A percentile compares a stretch with the other conserved stretches of the same genome.
Evolutionary conservation across 345 rosid genomes (phyloP).

Genomic region (Moricandia arvensis): DNA sequence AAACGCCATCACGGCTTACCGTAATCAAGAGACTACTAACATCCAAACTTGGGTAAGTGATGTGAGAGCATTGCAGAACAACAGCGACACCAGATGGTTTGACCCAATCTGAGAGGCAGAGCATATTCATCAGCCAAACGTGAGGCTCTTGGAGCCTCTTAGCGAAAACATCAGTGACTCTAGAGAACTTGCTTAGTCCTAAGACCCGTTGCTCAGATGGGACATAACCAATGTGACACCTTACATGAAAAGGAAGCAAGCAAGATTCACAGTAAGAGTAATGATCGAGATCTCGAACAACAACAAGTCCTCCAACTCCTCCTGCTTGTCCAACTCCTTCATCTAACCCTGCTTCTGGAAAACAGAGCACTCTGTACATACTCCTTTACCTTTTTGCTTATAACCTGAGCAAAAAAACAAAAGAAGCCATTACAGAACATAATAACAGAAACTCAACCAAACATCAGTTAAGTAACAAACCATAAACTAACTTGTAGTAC

Average conservation of each 20-base stretch:
- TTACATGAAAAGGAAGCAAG: slow-evolving; percentile 87
- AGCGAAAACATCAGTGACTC: slow-evolving; percentile 82
- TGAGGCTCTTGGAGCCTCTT: slow-evolving; percentile 89
- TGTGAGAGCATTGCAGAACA: slow-evolving; percentile 75
- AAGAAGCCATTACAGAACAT: not conserved
- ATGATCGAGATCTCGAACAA: slow-evolving; percentile 81
- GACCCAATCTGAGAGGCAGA: slow-evolving; percentile 72
- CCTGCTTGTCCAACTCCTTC: slow-evolving; percentile 74
- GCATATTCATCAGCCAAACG: slow-evolving; percentile 75
- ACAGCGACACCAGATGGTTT: slow-evolving; percentile 89
- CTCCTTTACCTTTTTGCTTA: slow-evolving; percentile 61
- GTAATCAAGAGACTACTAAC: no score
- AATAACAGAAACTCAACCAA: not conserved
- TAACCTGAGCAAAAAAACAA: slow-evolving; percentile 54
- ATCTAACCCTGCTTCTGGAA: slow-evolving; percentile 82
- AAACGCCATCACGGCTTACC: slow-evolving; percentile 54
- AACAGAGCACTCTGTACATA: slow-evolving; percentile 84
- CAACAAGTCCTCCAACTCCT: slow-evolving; percentile 87
- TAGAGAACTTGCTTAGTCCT: slow-evolving; percentile 91
- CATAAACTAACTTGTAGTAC: no score
- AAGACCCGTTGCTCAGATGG: slow-evolving; percentile 76
- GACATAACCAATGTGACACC: slow-evolving; percentile 85
- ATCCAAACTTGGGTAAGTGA: slow-evolving; percentile 68
- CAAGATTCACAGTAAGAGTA: slow-evolving; percentile 93
- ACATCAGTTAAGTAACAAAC: not conserved